Evolutionary conservation across 352 stramenopile species (phyloP).

Genomic region (Nannochloropsis limnetica): DNA sequence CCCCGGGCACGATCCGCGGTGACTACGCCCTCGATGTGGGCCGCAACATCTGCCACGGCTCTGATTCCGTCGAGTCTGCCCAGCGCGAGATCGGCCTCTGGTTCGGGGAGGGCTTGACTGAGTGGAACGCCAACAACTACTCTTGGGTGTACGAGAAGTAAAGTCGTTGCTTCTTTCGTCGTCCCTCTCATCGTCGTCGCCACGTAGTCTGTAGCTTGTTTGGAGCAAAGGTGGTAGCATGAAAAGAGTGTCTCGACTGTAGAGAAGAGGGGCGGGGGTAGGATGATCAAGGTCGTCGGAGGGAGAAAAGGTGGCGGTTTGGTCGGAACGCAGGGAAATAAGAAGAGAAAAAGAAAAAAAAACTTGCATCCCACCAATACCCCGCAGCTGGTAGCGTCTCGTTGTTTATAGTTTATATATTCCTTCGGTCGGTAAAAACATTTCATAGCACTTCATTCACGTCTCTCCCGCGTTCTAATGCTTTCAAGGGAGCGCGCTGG

Average conservation of each 20-base stretch:
- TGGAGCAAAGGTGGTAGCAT: not conserved
- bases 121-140: slow-evolving; percentile 43
- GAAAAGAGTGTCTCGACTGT: too few relatives aligned
- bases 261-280: not conserved
- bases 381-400: not conserved
- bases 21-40: slow-evolving; percentile 76
- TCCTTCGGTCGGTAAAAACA: not conserved
- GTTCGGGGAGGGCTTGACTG: slow-evolving; percentile 65
- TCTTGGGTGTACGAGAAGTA: slow-evolving; percentile 51
- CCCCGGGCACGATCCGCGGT: slow-evolving; percentile 89
- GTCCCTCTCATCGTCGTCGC: not conserved
- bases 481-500: not conserved
- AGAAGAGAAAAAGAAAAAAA: not conserved
- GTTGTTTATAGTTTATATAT: not conserved
- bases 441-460: not conserved
- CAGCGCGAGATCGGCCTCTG: slow-evolving; percentile 95
- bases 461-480: not conserved
- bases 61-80: slow-evolving; percentile 91
- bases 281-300: not conserved
- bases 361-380: not conserved
- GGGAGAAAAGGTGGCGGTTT: not conserved
- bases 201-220: not conserved
- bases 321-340: not conserved
- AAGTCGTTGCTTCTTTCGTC: not conserved
- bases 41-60: slow-evolving; percentile 91